phyloP scores from a whole-genome alignment of 129 eudicot species.

The Heracleum sosnowskyi region DNA sequence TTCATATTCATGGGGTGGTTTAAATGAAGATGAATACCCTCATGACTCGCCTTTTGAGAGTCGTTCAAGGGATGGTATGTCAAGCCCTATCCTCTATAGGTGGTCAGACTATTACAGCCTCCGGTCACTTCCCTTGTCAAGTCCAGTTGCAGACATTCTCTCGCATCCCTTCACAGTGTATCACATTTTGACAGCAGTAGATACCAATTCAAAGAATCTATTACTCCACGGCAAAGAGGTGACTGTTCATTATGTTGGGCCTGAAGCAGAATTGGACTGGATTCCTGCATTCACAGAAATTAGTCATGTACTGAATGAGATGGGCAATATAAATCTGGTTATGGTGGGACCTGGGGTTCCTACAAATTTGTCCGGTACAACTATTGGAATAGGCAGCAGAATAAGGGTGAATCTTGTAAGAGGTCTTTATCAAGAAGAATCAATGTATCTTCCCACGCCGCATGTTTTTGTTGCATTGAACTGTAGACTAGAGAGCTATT shows the following conservation, averaged over 20 bases:
- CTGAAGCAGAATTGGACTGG: slow-evolving; percentile 51
- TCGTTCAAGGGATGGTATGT: slow-evolving; percentile 18
- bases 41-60: slow-evolving; percentile 20
- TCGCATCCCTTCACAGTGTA: slow-evolving; percentile 42
- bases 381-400: slow-evolving; percentile 29
- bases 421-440: slow-evolving; percentile 44
- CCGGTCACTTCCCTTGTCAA: slow-evolving; percentile 36
- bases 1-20: slow-evolving; percentile 43
- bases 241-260: slow-evolving; percentile 39
- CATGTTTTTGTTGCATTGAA: slow-evolving; percentile 37
- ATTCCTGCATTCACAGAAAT: slow-evolving; percentile 42
- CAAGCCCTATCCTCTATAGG: slow-evolving; percentile 36
- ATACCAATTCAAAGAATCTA: slow-evolving; percentile 30
- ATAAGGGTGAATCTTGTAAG: slow-evolving; percentile 25
- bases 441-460: slow-evolving; percentile 32
- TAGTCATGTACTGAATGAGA: slow-evolving; percentile 32
- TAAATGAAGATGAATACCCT: slow-evolving; percentile 36
- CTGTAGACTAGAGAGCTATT: slow-evolving; percentile 31
- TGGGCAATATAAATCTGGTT: slow-evolving; percentile 33
- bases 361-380: slow-evolving; percentile 33
- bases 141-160: slow-evolving; percentile 48
- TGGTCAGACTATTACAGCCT: slow-evolving; percentile 44
- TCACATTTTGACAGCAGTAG: slow-evolving; percentile 33
- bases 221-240: slow-evolving; percentile 42
- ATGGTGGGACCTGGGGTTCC: slow-evolving; percentile 54